Base-by-base conservation (phyloP, 2,329 filamentous ascomycete species). In the Fusarium austroafricanum region DNA sequence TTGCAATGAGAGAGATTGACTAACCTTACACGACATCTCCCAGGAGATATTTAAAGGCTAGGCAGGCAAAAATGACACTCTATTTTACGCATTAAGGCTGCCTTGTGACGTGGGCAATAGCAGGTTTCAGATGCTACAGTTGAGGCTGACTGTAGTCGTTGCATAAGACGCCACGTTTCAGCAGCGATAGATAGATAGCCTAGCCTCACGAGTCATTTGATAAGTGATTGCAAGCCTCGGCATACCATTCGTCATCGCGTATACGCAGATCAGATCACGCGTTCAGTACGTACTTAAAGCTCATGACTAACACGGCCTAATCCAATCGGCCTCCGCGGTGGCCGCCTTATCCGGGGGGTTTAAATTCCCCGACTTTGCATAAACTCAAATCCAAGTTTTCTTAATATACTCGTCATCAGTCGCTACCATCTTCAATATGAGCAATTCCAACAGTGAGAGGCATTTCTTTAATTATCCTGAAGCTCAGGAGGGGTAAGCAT, bases 401-500 rank as follows among this genome's bases (percentile, higher is more conserved):
- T 35, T 14, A 9, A 35, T 37, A 42, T 1, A 31, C 5, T 17
- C 18, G 21, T 29, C 38, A 26, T 33, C 37, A 38, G 4, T 38
- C 9, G 2, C 31, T 33, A 37, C n/a, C n/a, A n/a, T 15, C 5
- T 9, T 21, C 9, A 61, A 33, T 0, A 70, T 70, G 68, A 62
- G 39, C 23, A 46, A 52, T 7, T 37, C 17, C 14, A 38, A 23
- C 10, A 35, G 21, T 31, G 39, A 65, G 23, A 56, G 47, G 35
- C 49, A 53, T 11, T 71, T 71, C 4, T 71, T 71, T 3, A 71
- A 71, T 46, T 71, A 71, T 49, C 68, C 68, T 4, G 55, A 70
- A 45, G 29, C 68, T 21, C 49, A 45, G 37, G 61, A 70, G 56
- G 68, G 68, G 68, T 71, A 69, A 54, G 33, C 15, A 31, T n/a